phyloP scores from a whole-genome alignment of 148 eudicot species.

The Vaccinium corymbosum region DNA sequence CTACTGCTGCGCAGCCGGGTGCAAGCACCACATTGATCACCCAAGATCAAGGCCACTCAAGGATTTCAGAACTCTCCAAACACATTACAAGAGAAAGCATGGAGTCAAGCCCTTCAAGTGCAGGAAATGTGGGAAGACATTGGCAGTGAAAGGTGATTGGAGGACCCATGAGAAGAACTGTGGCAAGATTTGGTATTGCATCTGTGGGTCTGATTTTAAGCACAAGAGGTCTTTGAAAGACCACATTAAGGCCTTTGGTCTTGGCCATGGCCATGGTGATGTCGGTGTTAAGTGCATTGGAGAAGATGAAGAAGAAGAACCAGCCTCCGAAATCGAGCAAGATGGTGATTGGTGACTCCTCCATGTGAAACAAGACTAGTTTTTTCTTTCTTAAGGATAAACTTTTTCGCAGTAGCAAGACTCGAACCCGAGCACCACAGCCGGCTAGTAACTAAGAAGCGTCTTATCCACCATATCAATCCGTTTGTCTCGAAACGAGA shows the following conservation, averaged over 20 bases:
- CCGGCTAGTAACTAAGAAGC: background rate
- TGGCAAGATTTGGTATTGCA: constrained; percentile 74
- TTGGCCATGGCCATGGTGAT: constrained; percentile 61
- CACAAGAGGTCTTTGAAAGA: constrained; percentile 80
- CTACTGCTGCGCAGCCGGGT: constrained; percentile 72
- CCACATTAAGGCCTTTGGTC: constrained; percentile 70
- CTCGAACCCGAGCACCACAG: background rate
- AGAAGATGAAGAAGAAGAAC: constrained; percentile 54
- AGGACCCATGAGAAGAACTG: constrained; percentile 83
- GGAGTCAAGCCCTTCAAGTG: constrained; percentile 75
- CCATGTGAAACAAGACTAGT: background rate
- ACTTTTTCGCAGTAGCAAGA: background rate
- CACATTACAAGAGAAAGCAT: constrained; percentile 80
- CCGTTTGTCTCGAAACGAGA: background rate
- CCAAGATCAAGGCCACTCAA: constrained; percentile 73
- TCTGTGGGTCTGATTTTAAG: constrained; percentile 79
- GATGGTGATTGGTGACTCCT: constrained; percentile 30
- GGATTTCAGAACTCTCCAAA: constrained; percentile 77
- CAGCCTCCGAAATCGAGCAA: constrained; percentile 71
- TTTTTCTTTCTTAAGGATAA: background rate
- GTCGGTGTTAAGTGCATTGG: constrained; percentile 60
- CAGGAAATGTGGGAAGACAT: constrained; percentile 73
- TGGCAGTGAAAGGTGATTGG: constrained; percentile 82
- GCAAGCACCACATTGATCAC: constrained; percentile 79
- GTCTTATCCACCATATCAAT: background rate